Conservation (phyloP, 176 grass and related monocot genomes). For the Bonia amplexicaulis region DNA sequence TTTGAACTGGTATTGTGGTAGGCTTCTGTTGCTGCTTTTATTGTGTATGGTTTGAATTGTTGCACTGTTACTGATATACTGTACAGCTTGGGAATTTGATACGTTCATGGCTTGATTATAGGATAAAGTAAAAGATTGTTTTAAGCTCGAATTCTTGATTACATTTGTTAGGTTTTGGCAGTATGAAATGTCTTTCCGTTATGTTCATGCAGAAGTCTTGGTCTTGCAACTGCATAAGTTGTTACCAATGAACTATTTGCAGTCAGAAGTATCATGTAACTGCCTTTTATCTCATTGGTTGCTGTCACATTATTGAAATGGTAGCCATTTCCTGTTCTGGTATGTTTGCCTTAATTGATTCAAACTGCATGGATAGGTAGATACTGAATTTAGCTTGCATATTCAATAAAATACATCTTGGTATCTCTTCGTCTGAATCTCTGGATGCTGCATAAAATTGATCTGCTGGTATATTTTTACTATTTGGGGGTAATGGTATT, state of each 20-base stretch:
- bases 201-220: background rate
- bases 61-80: background rate
- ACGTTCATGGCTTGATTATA: background rate
- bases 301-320: background rate
- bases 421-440: background rate
- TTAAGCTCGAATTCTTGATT: background rate
- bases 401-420: background rate
- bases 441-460: background rate
- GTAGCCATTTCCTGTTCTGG: background rate
- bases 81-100: background rate
- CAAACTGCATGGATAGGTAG: background rate
- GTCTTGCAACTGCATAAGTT: background rate
- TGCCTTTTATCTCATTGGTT: background rate
- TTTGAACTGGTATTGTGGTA: background rate
- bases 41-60: background rate
- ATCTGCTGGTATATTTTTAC: background rate
- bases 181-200: background rate
- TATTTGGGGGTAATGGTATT: background rate
- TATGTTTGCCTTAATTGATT: background rate
- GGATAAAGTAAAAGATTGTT: background rate
- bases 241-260: background rate
- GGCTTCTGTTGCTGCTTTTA: background rate
- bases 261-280: background rate
- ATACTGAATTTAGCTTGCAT: background rate
- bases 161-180: background rate